Conservation (phyloP, 2,329 filamentous ascomycete genomes). For the Leptographium galeiforme region DNA sequence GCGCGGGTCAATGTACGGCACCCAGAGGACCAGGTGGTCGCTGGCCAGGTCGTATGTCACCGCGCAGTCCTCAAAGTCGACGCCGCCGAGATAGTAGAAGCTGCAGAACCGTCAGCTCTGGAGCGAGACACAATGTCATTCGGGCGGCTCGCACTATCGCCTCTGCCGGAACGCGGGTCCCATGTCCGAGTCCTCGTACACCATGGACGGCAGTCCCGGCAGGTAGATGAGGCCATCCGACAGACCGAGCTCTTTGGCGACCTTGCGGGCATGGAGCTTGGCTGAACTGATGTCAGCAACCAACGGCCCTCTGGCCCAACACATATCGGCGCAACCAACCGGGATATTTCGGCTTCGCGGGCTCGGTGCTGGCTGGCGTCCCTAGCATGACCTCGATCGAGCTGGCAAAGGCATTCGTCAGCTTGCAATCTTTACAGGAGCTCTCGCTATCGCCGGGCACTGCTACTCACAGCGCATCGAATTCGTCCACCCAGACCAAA, state of each 20-base stretch:
- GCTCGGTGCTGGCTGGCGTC: not conserved
- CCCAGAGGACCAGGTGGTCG: conserved; percentile 58
- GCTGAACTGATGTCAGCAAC: conserved; percentile 20
- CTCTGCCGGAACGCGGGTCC: conserved; percentile 42
- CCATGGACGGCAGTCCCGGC: conserved; percentile 34
- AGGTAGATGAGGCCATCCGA: conserved; percentile 41
- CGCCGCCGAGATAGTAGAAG: conserved; percentile 46
- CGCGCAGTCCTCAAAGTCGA: conserved; percentile 38
- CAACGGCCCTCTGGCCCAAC: not conserved
- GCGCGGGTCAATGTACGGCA: conserved; percentile 52
- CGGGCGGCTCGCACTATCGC: conserved; percentile 33
- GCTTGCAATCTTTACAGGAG: not conserved
- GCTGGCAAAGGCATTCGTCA: not conserved
- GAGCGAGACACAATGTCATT: not conserved
- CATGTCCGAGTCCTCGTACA: conserved; percentile 47
- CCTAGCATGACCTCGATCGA: not conserved
- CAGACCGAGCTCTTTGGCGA: conserved; percentile 35
- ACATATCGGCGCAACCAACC: not conserved
- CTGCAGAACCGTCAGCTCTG: conserved; percentile 18
- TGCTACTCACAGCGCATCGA: conserved; percentile 37
- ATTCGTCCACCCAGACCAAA: conserved; percentile 35
- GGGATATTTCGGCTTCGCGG: not conserved
- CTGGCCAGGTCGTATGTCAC: conserved; percentile 43
- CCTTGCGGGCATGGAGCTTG: conserved; percentile 43
- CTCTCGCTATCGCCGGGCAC: not conserved